These are phyloP conservation scores for Brassica carinata DNA, from an alignment of 345 rosid species.

Conservation along the genomic window DNA sequence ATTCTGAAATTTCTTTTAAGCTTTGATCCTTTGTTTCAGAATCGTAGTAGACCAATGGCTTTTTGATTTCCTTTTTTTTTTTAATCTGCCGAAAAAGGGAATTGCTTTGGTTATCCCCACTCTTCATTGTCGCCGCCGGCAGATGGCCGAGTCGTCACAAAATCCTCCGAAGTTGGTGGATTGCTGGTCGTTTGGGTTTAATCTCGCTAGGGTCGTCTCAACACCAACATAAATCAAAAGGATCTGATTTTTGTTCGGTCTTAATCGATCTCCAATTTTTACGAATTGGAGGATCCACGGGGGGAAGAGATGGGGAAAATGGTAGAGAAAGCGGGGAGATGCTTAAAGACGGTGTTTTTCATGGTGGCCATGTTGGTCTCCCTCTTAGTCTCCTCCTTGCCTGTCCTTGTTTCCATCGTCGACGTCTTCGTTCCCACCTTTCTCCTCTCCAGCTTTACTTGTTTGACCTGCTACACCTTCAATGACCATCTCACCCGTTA, in stretches of 20 bases:
- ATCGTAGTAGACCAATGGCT: constrained; percentile 38
- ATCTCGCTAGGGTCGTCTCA: constrained; percentile 40
- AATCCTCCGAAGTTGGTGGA: constrained; percentile 34
- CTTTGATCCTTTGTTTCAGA: constrained; percentile 15
- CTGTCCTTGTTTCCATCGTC: constrained; percentile 73
- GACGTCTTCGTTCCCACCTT: constrained; percentile 69
- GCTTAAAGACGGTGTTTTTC: constrained; percentile 71
- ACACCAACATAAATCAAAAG: neutral
- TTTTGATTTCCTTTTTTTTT: neutral
- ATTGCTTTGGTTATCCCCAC: neutral
- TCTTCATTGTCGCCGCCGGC: constrained; percentile 23
- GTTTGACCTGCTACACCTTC: constrained; percentile 65
- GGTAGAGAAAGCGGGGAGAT: constrained; percentile 69
- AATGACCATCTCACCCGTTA: constrained; percentile 65
- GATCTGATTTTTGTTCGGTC: neutral
- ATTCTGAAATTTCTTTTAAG: constrained; percentile 29
- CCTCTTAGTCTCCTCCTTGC: constrained; percentile 75
- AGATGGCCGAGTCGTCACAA: constrained; percentile 39
- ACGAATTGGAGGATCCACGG: neutral
- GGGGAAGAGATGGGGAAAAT: constrained; percentile 42
- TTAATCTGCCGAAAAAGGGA: neutral
- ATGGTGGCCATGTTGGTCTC: constrained; percentile 95
- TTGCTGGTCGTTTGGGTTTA: constrained; percentile 25
- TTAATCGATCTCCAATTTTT: neutral
- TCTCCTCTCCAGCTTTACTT: constrained; percentile 75